Evolutionary conservation across 306 rosid species (phyloP), one percentile per base, ranked within the genome.

Genomic region (Comarum palustre): DNA sequence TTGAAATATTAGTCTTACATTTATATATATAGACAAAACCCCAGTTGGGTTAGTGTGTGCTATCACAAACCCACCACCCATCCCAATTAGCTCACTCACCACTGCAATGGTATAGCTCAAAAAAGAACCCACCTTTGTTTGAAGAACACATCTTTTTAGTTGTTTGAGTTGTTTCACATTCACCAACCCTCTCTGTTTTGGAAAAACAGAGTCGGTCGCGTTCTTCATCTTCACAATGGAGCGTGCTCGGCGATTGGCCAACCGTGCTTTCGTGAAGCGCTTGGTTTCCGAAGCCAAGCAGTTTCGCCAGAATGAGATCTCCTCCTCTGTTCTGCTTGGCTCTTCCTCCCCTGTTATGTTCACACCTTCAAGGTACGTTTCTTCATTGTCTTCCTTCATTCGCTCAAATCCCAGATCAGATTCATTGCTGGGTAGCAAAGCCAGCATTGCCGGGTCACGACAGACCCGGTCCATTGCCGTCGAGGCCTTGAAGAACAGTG

Each of bases 171-270:
- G 19, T 45, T 4, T 4, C 46, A 11, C 34, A 31, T 38, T 45
- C 84, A 77, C 32, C 86, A 71, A 66, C 79, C 54, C 62, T 50
- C n/a, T 78, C 68, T 67, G 73, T 58, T 64, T 43, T n/a, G 16
- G 22, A 12, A 45, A 47, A n/a, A 24, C 65, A 27, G 48, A 24
- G 50, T 6, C 2, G 19, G 71, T 25, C 29, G 39, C 46, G 19
- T 39, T 47, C 51, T 58, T 15, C 54, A 52, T 54, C 59, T 52
- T 25, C 4, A 13, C 86, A 75, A 95, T 95, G 99, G 99, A 95
- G 75, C 97, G 99, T 55, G 99, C 96, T 12, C 79, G 99, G 75
- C 84, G 97, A 51, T 79, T 92, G 14, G 99, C 96, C 3, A 95
- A 90, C 87, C 88, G 90, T 63, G 88, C 99, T 39, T 84, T 86